Evolutionary conservation across 495 filamentous ascomycete genomes (phyloP).

Genomic region (Lophiotrema nucula): DNA sequence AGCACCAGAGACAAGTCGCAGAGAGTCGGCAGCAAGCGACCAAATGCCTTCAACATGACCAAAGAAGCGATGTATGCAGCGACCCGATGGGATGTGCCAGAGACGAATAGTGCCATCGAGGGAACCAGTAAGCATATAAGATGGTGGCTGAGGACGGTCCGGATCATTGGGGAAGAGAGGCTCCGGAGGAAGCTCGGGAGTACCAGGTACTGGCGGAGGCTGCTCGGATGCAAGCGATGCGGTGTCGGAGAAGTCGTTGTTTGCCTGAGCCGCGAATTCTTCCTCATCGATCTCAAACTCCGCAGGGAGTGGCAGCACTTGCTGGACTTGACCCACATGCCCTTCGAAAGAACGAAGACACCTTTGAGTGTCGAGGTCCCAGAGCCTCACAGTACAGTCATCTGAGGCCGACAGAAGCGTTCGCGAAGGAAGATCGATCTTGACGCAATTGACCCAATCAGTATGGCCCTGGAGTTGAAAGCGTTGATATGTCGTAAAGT

Average conservation of each 20-base stretch:
- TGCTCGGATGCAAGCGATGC: slow-evolving; percentile 19
- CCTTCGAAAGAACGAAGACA: slow-evolving; percentile 82
- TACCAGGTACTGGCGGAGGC: neutral
- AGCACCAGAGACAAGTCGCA: slow-evolving; percentile 83
- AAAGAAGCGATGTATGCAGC: slow-evolving; percentile 87
- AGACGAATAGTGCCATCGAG: slow-evolving; percentile 89
- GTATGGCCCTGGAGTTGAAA: slow-evolving; percentile 78
- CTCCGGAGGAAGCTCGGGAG: neutral
- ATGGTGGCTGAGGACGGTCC: slow-evolving; percentile 68
- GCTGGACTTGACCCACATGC: slow-evolving; percentile 91
- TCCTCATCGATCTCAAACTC: slow-evolving; percentile 87
- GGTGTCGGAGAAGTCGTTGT: slow-evolving; percentile 24
- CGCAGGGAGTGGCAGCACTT: slow-evolving; percentile 74
- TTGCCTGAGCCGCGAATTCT: slow-evolving; percentile 44
- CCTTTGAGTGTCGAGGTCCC: slow-evolving; percentile 80
- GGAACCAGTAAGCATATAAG: slow-evolving; percentile 88
- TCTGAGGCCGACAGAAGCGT: slow-evolving; percentile 92
- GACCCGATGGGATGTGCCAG: slow-evolving; percentile 83
- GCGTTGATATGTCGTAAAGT: slow-evolving; percentile 78
- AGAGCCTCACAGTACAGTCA: slow-evolving; percentile 86
- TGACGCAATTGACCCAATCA: slow-evolving; percentile 93
- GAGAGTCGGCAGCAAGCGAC: slow-evolving; percentile 86
- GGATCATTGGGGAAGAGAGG: slow-evolving; percentile 52
- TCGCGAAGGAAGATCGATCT: slow-evolving; percentile 73
- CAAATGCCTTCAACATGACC: slow-evolving; percentile 96